A percentile compares a stretch with the other conserved stretches of the same genome.
These are phyloP conservation scores for Phialophora macrospora DNA, from an alignment of 2,329 filamentous ascomycete species.

Conservation along the genomic window DNA sequence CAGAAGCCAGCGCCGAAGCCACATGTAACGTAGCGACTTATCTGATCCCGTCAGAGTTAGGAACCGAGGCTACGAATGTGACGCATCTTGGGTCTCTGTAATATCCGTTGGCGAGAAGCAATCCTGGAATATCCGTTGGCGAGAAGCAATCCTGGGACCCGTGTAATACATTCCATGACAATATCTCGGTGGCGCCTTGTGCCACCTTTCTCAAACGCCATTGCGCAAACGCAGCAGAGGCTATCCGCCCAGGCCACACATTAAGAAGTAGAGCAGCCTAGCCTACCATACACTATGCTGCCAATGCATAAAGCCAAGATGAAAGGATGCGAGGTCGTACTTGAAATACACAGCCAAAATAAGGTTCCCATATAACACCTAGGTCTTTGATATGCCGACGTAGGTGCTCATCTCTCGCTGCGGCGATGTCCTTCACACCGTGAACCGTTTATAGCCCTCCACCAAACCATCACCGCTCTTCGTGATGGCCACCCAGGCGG, in stretches of 20 bases:
- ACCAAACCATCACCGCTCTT: constrained; percentile 80
- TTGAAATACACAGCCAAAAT: not conserved
- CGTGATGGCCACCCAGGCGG: constrained; percentile 76
- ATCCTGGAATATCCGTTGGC: too few relatives aligned
- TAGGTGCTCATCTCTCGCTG: not conserved
- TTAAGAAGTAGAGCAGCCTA: not conserved
- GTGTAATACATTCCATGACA: not conserved
- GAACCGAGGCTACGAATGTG: too few relatives aligned
- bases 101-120: too few relatives aligned
- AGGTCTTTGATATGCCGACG: not conserved
- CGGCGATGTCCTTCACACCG: constrained; percentile 48
- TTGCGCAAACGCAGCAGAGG: not conserved
- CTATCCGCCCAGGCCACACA: not conserved
- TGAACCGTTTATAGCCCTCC: constrained; percentile 75
- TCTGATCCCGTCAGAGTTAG: too few relatives aligned
- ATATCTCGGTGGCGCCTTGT: not conserved
- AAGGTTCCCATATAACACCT: not conserved
- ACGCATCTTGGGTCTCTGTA: too few relatives aligned
- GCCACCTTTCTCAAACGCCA: not conserved
- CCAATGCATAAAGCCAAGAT: not conserved
- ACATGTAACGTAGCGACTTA: too few relatives aligned
- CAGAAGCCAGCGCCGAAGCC: too few relatives aligned
- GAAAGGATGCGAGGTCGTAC: not conserved
- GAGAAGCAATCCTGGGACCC: too few relatives aligned
- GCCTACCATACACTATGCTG: not conserved